Evolutionary conservation across 495 filamentous ascomycete species (phyloP).

Genomic region (Penicillium macrosclerotiorum): DNA sequence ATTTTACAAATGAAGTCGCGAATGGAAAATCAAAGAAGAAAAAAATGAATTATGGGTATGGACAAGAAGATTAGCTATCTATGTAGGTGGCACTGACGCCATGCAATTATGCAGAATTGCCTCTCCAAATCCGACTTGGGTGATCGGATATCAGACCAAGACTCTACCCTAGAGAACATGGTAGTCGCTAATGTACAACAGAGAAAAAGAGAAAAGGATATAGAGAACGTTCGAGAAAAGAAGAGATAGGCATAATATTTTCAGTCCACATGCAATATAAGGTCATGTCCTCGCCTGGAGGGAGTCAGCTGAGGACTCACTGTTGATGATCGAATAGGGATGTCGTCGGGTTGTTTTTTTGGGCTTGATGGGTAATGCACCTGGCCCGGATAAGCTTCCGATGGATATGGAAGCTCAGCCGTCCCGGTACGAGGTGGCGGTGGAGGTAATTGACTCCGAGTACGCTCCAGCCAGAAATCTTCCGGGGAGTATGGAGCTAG

Average conservation of each 20-base stretch:
- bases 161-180: neutral
- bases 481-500: slow-evolving; percentile 32
- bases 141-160: no score
- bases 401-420: slow-evolving; percentile 22
- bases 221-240: slow-evolving; percentile 3
- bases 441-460: neutral
- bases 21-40: no score
- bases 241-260: neutral
- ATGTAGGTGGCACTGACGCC: no score
- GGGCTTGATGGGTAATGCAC: slow-evolving; percentile 23
- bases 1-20: no score
- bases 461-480: slow-evolving; percentile 32
- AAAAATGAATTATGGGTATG: no score
- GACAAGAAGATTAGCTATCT: no score
- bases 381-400: slow-evolving; percentile 10
- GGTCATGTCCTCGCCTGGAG: slow-evolving; percentile 32
- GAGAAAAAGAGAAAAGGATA: neutral
- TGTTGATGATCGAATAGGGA: slow-evolving; percentile 21
- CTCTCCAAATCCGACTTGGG: no score
- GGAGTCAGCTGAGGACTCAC: slow-evolving; percentile 39
- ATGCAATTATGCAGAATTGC: no score
- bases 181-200: neutral
- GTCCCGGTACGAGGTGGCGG: neutral
- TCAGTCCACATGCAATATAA: slow-evolving; percentile 41
- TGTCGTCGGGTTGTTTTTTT: slow-evolving; percentile 8